phyloP scores from a whole-genome alignment of 1,284 basidiomycete species.

The Porogramme epimiltina region DNA sequence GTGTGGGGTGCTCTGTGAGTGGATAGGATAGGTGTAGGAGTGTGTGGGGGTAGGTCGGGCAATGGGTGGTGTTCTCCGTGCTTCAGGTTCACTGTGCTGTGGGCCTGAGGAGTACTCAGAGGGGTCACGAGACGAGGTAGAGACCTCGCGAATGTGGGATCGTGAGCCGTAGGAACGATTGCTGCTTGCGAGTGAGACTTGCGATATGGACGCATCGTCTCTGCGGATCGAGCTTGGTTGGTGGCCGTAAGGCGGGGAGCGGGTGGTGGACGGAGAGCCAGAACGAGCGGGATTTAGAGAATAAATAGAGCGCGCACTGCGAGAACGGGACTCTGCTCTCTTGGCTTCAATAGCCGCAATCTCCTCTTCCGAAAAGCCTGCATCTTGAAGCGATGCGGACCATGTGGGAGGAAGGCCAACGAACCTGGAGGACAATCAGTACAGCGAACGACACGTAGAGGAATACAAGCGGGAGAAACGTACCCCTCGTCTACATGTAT shows the following conservation, averaged over 20 bases:
- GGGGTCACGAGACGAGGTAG: conserved; percentile 19
- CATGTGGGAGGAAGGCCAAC: conserved; percentile 74
- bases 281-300: conserved; percentile 23
- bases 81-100: conserved; percentile 5
- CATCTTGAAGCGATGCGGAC: conserved; percentile 57
- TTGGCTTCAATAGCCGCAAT: conserved; percentile 61
- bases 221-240: conserved; percentile 22
- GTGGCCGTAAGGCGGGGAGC: conserved; percentile 9
- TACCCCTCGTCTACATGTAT: conserved; percentile 79
- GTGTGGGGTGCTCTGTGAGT: conserved; percentile 21
- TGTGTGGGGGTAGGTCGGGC: conserved; percentile 16
- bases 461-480: conserved; percentile 24
- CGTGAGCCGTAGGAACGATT: conserved; percentile 18
- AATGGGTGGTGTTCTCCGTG: conserved; percentile 12
- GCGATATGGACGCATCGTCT: conserved; percentile 24
- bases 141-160: conserved; percentile 22
- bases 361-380: conserved; percentile 68
- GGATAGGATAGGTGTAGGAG: conserved; percentile 19
- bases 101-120: conserved; percentile 20
- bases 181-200: conserved; percentile 24
- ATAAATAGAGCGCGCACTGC: conserved; percentile 28
- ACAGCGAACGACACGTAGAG: conserved; percentile 2
- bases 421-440: conserved; percentile 42
- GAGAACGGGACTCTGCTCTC: conserved; percentile 42
- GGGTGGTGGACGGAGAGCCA: conserved; percentile 21